Evolutionary conservation across 2,329 filamentous ascomycete genomes (phyloP).

Genomic region (Nemania diffusa): DNA sequence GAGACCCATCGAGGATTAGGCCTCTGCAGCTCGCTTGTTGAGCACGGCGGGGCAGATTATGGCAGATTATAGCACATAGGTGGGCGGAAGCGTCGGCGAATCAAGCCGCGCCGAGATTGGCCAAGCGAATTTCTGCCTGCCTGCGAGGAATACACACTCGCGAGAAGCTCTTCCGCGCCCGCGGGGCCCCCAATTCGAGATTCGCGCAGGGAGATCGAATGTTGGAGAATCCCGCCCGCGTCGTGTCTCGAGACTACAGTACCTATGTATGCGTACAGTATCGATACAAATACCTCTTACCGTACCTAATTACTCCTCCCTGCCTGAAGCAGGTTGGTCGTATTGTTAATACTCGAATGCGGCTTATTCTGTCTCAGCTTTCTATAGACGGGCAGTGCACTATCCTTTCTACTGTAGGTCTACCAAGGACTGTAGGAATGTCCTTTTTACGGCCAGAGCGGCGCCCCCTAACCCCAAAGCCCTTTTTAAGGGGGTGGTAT

Average conservation of each 20-base stretch:
- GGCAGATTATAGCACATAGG: too few relatives aligned
- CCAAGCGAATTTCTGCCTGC: conserved; percentile 4
- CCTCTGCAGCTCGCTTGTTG: conserved; percentile 6
- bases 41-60: not conserved
- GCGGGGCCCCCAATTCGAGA: not conserved
- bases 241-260: not conserved
- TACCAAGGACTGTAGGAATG: not conserved
- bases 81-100: conserved; percentile 24
- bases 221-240: not conserved
- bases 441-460: not conserved
- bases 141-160: not conserved
- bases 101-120: conserved; percentile 25
- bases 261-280: too few relatives aligned
- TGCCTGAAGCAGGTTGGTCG: too few relatives aligned
- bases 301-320: too few relatives aligned
- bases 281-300: too few relatives aligned
- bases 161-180: conserved; percentile 1
- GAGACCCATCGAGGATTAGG: conserved; percentile 1
- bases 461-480: not conserved
- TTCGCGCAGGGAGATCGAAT: not conserved
- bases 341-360: not conserved
- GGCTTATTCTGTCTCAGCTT: not conserved
- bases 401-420: not conserved
- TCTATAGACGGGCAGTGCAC: not conserved
- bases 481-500: conserved; percentile 24